These are phyloP conservation scores for Aeminium ludgeri DNA, from an alignment of 495 filamentous ascomycete species.

Conservation along the genomic window DNA sequence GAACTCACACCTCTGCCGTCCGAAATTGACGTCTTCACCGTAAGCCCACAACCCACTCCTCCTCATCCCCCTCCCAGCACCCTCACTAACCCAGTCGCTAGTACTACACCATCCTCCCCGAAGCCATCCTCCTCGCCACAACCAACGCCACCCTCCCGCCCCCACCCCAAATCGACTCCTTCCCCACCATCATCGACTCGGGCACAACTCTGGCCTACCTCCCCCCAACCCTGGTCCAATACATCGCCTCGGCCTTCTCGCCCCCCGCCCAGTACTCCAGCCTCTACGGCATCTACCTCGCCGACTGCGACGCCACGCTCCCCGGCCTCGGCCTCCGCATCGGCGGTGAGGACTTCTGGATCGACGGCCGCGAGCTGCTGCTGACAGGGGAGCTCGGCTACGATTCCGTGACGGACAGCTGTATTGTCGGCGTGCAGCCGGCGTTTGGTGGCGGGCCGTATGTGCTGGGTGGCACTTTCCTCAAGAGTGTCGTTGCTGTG, in stretches of 20 bases:
- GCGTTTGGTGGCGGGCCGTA: background rate
- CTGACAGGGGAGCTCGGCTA: slow-evolving; percentile 18
- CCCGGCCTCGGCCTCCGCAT: slow-evolving; percentile 38
- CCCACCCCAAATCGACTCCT: slow-evolving; percentile 1
- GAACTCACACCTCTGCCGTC: slow-evolving; percentile 1
- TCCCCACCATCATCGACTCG: slow-evolving; percentile 26
- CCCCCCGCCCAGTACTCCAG: slow-evolving; percentile 35
- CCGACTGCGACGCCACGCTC: slow-evolving; percentile 36
- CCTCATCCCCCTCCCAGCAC: no score
- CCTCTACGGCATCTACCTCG: slow-evolving; percentile 32
- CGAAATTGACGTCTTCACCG: no score
- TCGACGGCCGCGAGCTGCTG: slow-evolving; percentile 41
- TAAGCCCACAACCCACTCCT: no score
- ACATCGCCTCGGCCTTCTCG: slow-evolving; percentile 34
- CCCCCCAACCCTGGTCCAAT: slow-evolving; percentile 28
- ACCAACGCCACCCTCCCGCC: no score
- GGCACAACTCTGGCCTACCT: slow-evolving; percentile 32
- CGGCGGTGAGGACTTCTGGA: slow-evolving; percentile 30
- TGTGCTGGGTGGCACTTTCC: slow-evolving; percentile 44
- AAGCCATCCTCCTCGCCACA: slow-evolving; percentile 25
- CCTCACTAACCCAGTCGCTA: no score
- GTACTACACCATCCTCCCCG: slow-evolving; percentile 30
- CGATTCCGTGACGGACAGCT: slow-evolving; percentile 9
- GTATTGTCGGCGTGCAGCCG: slow-evolving; percentile 7
- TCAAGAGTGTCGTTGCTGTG: slow-evolving; percentile 45